Percentiles rank a stretch among this genome's conserved stretches.
phyloP scores from a whole-genome alignment of 768 basidiomycete species.

The Hemileccinum impolitum region DNA sequence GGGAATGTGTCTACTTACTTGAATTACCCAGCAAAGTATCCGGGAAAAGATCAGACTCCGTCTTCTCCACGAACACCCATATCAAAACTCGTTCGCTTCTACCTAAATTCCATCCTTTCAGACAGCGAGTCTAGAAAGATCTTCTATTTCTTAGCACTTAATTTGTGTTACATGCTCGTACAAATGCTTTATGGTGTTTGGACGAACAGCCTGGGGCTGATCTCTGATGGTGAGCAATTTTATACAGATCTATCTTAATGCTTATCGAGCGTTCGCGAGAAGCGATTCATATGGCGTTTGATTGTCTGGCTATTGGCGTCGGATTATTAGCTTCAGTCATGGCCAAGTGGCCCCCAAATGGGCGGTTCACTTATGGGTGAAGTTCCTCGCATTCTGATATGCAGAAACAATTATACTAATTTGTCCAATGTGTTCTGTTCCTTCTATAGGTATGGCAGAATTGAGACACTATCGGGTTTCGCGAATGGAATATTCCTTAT shows the following conservation, averaged over 20 bases:
- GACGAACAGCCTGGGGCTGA: slow-evolving; percentile 95
- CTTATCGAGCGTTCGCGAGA: slow-evolving; percentile 4
- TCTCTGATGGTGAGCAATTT: slow-evolving; percentile 81
- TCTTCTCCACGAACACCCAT: slow-evolving; percentile 48
- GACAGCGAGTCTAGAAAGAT: slow-evolving; percentile 93
- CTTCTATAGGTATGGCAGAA: slow-evolving; percentile 82
- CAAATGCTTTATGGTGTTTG: slow-evolving; percentile 97
- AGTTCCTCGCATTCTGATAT: slow-evolving; percentile 20
- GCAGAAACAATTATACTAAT: neutral
- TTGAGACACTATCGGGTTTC: slow-evolving; percentile 97
- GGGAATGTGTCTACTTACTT: slow-evolving; percentile 6
- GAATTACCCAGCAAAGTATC: slow-evolving; percentile 46
- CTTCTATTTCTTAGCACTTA: slow-evolving; percentile 94
- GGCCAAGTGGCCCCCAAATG: slow-evolving; percentile 96
- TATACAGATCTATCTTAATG: neutral
- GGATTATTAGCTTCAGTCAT: slow-evolving; percentile 96
- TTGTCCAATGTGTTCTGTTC: neutral
- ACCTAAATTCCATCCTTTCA: slow-evolving; percentile 86
- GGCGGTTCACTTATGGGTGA: slow-evolving; percentile 92
- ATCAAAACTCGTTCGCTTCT: slow-evolving; percentile 56
- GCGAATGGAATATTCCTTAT: slow-evolving; percentile 95
- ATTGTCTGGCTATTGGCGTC: slow-evolving; percentile 95
- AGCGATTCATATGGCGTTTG: slow-evolving; percentile 99
- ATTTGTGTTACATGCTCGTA: slow-evolving; percentile 93
- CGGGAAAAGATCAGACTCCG: slow-evolving; percentile 42